Evolutionary conservation across 2,329 filamentous ascomycete species (phyloP).

Genomic region (Colletotrichum falcatum): DNA sequence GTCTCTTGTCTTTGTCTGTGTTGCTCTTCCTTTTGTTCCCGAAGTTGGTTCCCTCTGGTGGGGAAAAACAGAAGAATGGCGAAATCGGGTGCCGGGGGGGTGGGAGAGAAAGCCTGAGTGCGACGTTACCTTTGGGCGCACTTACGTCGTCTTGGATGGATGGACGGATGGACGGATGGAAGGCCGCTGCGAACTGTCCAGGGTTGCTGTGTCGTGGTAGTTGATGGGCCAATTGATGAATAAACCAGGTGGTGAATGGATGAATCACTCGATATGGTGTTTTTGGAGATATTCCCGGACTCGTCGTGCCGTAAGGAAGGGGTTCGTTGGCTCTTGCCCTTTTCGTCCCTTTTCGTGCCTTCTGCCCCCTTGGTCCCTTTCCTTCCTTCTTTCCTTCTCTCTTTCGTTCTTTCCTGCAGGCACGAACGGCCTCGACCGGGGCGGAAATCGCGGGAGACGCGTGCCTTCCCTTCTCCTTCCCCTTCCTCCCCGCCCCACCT

Average conservation of each 20-base stretch:
- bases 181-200: not conserved
- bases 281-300: not conserved
- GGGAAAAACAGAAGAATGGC: not conserved
- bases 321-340: not conserved
- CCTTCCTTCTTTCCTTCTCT: not conserved
- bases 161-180: not conserved
- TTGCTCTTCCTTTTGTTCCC: not conserved
- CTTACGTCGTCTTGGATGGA: not conserved
- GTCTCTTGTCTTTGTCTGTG: not conserved
- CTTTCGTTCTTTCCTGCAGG: not conserved
- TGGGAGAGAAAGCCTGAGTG: not conserved
- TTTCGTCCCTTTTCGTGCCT: no score
- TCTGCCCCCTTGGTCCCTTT: no score
- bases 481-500: no score
- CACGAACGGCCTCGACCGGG: not conserved
- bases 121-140: not conserved
- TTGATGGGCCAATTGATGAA: no score
- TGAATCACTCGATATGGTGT: no score
- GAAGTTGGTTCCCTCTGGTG: slow-evolving; percentile 10
- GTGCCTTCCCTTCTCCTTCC: not conserved
- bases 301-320: no score
- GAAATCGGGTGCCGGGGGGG: not conserved
- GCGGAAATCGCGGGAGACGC: slow-evolving; percentile 19
- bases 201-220: no score
- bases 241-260: no score